Evolutionary conservation across 768 basidiomycete species (phyloP), one percentile per base, ranked within the genome.

Genomic region (Lepiota brunneoincarnata): DNA sequence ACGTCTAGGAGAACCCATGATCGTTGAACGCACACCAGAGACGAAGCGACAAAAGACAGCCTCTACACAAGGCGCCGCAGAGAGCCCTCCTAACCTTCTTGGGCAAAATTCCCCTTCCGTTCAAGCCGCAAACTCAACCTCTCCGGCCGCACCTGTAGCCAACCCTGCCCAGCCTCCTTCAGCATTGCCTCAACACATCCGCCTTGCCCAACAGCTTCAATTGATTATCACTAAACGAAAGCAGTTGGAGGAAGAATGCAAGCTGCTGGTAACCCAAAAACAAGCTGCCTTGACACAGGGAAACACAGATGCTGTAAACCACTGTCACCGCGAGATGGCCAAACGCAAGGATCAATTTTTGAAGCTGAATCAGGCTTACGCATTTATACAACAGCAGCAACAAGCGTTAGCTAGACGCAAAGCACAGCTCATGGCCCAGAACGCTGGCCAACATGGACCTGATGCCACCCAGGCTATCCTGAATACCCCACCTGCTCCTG

Each of bases 1-100:
- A 62, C 79, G 82, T 21, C 56, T 70, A 15, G 71, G 65, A 1
- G 81, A 83, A 18, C n/a, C 64, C 1, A 60, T 56, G 43, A 55
- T 38, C 45, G 55, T 57, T 9, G 71, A 66, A 61, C 68, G 58
- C 58, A 68, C 73, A 6, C 73, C 78, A 41, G 82, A 84, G 42
- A 39, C 26, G 6, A 57, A 50, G 41, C 49, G 52, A 38, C 38
- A 41, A 39, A 58, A 42, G 34, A 12, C 37, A 9, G 20, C 35
- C 3, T 18, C 57, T 5, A 20, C 18, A 44, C 42, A 49, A 51
- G 26, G 24, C 17, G 17, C 49, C 36, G 43, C 54, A 37, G 44
- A 64, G 2, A 63, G 38, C 28, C 48, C 63, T 17, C 59, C 62
- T 17, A 61, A 31, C 31, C 4, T 31, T 31, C 31, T 9, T 31